Conservation (phyloP, 192 early-diverging fungal species). For the Backusella tuberculispora region DNA sequence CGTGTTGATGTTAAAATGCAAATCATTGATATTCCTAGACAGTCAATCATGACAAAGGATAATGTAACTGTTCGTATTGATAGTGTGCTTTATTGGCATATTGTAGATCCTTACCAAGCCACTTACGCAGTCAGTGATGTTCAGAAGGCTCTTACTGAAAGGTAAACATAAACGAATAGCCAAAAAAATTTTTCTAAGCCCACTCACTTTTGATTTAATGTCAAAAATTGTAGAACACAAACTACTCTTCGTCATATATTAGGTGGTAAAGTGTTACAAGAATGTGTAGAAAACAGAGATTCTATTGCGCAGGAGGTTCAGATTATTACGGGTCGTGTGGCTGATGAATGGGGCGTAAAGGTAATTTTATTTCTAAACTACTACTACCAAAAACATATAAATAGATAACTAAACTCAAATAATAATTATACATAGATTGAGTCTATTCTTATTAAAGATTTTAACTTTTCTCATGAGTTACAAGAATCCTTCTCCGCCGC, state of each 20-base stretch:
- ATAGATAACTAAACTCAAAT: too few relatives aligned
- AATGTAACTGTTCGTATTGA: conserved; percentile 88
- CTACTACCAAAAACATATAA: background rate
- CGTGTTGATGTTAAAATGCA: conserved; percentile 57
- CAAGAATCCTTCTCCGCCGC: conserved; percentile 86
- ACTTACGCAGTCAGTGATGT: conserved; percentile 84
- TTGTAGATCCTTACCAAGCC: conserved; percentile 79
- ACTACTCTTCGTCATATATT: conserved; percentile 88
- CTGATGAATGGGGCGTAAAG: conserved; percentile 78
- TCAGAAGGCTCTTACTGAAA: conserved; percentile 78
- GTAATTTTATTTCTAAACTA: conserved; percentile 38
- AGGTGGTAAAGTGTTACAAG: conserved; percentile 83
- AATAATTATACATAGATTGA: conserved; percentile 43
- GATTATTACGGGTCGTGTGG: conserved; percentile 80
- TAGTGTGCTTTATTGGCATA: conserved; percentile 86
- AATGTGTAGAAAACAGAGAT: conserved; percentile 88
- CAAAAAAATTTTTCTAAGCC: too few relatives aligned
- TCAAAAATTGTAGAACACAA: conserved; percentile 59
- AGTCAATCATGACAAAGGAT: conserved; percentile 89
- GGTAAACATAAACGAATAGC: conserved; percentile 55
- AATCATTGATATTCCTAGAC: conserved; percentile 63
- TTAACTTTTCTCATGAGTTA: conserved; percentile 69
- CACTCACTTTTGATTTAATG: background rate
- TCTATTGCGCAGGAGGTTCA: conserved; percentile 86
- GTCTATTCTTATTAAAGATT: conserved; percentile 62